Percentiles rank a stretch among this genome's conserved stretches.
These are phyloP conservation scores for Cyberlindnera samutprakarnensis DNA, from an alignment of 805 yeast species.

Conservation along the genomic window DNA sequence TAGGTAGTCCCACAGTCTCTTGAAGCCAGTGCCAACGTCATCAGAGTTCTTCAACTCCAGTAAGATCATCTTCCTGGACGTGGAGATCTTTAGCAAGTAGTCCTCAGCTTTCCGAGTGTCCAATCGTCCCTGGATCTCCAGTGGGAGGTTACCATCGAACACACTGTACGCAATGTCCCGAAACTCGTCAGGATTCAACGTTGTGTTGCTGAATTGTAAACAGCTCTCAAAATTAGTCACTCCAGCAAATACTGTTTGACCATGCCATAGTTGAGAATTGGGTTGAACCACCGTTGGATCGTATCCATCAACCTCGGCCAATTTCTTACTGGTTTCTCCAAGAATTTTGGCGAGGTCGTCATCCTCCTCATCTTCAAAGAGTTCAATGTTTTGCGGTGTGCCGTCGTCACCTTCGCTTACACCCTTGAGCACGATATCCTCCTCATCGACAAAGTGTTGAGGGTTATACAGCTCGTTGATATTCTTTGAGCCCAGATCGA, in stretches of 20 bases:
- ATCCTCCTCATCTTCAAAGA: slow-evolving; percentile 27
- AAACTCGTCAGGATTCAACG: slow-evolving; percentile 21
- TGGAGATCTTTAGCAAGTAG: slow-evolving; percentile 42
- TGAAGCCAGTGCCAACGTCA: slow-evolving; percentile 15
- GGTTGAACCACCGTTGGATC: slow-evolving; percentile 12
- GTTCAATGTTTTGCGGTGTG: slow-evolving; percentile 6
- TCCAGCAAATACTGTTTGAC: slow-evolving; percentile 41
- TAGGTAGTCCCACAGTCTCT: slow-evolving; percentile 27
- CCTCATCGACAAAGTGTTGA: slow-evolving; percentile 19
- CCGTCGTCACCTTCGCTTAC: slow-evolving; percentile 17
- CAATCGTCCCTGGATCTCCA: slow-evolving; percentile 58
- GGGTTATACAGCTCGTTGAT: slow-evolving; percentile 2
- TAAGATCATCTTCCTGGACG: slow-evolving; percentile 46
- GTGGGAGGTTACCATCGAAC: slow-evolving; percentile 22
- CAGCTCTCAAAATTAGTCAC: slow-evolving; percentile 34
- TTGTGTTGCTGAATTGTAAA: slow-evolving; percentile 21
- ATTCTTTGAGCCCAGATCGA: slow-evolving; percentile 8
- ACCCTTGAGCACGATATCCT: slow-evolving; percentile 2
- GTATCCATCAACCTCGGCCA: slow-evolving; percentile 12
- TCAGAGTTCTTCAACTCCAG: slow-evolving; percentile 30
- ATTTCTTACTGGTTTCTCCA: slow-evolving; percentile 17
- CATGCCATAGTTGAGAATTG: slow-evolving; percentile 34
- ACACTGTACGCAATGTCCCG: slow-evolving; percentile 8
- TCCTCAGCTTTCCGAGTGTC: slow-evolving; percentile 44
- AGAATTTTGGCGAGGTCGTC: slow-evolving; percentile 27